Base-by-base conservation (phyloP, 2,329 filamentous ascomycete species). In the Diaporthe sp. region DNA sequence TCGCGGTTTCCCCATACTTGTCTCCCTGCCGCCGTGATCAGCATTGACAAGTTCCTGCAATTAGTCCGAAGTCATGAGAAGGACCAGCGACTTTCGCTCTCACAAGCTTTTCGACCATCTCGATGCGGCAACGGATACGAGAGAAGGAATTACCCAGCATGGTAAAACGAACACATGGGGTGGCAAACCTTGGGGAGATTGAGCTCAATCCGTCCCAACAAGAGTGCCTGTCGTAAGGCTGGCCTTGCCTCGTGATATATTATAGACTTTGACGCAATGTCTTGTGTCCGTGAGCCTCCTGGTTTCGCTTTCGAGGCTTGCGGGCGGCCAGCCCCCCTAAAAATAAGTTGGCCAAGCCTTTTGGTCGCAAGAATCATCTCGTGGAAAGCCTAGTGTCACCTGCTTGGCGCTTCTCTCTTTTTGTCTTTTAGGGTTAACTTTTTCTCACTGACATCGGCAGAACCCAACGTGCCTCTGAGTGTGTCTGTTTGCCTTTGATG, bases 101-200 rank as follows among this genome's bases (percentile, higher is more conserved):
- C 22, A 13, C 34, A 55, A 55, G 65, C 13, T 70, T 53, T 25
- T 49, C n/a, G 49, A 55, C 65, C n/a, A 55, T 42, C 49, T 42
- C 65, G 49, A 42, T 70, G n/a, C 34, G 49, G 65, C 34, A 70
- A 70, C 65, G 47, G 65, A 55, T 55, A 55, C 65, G 65, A 70
- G 65, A 22, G 42, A 53, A 10, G 63, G 49, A 28, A 39, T 39
- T 53, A 53, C 34, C 65, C 15, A 42, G n/a, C 22, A 28, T 20
- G 2, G 65, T 28, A 55, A 42, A 55, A 28, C 49, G 17, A 55
- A 22, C 49, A 70, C 34, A 55, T 13, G 2, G 53, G 31, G 31
- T 37, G 65, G 22, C 31, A 55, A 42, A 17, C n/a, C 55, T 70
- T 28, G 28, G 28, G 42, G 17, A 34, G 34, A 34, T 3, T 37